Conservation (phyloP, 2,329 filamentous ascomycete genomes). For the Sporothrix inflata region DNA sequence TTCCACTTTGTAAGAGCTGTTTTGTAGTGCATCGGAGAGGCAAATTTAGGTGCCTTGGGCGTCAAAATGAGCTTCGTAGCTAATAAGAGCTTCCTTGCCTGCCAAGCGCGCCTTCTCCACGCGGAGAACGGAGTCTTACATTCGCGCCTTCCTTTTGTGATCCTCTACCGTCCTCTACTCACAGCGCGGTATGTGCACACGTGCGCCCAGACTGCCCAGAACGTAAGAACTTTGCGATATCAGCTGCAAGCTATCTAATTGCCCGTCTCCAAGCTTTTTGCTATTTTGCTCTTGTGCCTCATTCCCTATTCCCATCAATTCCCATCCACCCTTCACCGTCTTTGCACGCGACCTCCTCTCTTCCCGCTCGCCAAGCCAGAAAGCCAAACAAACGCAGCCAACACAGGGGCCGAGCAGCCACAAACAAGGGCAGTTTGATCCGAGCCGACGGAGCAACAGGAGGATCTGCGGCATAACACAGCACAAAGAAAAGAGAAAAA, state of each 20-base stretch:
- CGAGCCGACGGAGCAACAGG: constrained; percentile 9
- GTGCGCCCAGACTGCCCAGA: neutral
- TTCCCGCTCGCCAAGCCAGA: neutral
- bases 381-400: neutral
- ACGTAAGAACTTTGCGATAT: neutral
- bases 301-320: neutral
- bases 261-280: neutral
- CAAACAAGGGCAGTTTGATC: constrained; percentile 22
- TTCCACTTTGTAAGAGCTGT: neutral
- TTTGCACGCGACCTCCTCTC: constrained; percentile 9
- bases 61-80: neutral
- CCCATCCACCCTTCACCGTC: neutral
- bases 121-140: neutral
- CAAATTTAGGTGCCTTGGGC: neutral
- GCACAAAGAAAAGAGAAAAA: neutral
- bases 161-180: constrained; percentile 23
- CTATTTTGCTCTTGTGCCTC: constrained; percentile 3
- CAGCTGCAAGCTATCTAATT: neutral
- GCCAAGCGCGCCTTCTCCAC: constrained; percentile 22
- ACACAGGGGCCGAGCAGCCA: neutral
- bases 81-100: neutral
- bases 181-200: constrained; percentile 20
- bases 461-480: constrained; percentile 8
- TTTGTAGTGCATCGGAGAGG: neutral
- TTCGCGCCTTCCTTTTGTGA: constrained; percentile 7